phyloP scores from a whole-genome alignment of 2,329 filamentous ascomycete genomes.

The Aspergillus sp. region DNA sequence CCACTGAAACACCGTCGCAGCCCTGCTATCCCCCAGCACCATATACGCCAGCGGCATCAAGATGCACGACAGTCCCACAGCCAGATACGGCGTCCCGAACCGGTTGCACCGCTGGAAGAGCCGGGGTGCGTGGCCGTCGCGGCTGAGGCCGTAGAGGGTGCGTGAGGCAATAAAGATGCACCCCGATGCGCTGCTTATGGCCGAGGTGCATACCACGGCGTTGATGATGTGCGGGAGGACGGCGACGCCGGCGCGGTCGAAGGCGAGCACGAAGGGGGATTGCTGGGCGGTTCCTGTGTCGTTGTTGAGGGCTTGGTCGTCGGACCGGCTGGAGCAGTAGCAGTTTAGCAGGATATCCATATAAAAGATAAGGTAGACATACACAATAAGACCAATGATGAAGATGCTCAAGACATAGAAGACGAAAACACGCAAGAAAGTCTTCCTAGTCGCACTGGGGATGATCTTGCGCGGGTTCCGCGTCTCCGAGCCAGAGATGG shows the following conservation, averaged over 20 bases:
- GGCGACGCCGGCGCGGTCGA: background rate
- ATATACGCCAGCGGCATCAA: background rate
- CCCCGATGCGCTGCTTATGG: background rate
- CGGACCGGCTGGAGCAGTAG: background rate
- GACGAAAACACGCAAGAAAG: background rate
- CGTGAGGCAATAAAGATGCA: slow-evolving; percentile 3
- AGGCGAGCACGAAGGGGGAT: background rate
- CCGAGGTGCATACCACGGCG: background rate
- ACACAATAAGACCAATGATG: background rate
- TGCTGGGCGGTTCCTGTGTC: background rate
- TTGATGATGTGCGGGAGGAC: slow-evolving; percentile 7
- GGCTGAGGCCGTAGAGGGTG: slow-evolving; percentile 1
- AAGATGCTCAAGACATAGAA: background rate
- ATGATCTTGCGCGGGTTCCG: background rate
- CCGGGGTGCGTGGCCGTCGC: background rate
- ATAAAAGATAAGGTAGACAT: background rate
- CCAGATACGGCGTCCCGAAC: background rate
- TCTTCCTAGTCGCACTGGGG: background rate
- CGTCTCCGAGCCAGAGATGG: slow-evolving; percentile 1
- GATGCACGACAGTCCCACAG: background rate
- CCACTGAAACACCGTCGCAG: background rate
- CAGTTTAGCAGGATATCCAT: no score
- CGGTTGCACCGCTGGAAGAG: slow-evolving; percentile 3
- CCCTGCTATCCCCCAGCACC: background rate
- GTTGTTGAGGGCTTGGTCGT: background rate